A percentile compares a stretch with the other conserved stretches of the same genome.
Conservation (phyloP, 1,284 basidiomycete species). For the Cerioporus squamosus region DNA sequence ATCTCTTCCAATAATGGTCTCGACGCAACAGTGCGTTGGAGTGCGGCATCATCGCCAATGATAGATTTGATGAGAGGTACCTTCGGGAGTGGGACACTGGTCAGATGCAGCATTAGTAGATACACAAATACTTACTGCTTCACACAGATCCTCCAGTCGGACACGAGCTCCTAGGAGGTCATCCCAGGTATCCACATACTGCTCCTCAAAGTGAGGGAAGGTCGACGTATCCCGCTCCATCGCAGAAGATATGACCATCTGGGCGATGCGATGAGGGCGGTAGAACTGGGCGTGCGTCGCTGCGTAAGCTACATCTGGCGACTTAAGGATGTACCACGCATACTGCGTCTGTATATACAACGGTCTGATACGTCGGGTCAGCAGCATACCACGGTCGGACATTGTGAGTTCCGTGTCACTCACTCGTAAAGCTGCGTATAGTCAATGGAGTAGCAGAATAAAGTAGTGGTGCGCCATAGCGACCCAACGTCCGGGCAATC, state of each 20-base stretch:
- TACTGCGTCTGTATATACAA: constrained; percentile 62
- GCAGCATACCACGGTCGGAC: no score
- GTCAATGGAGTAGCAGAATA: constrained; percentile 35
- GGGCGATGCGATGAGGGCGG: constrained; percentile 50
- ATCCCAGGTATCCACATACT: constrained; percentile 19
- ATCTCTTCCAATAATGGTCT: no score
- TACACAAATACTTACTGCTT: constrained; percentile 13
- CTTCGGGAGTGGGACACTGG: background rate
- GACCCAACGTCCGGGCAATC: no score
- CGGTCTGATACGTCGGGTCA: constrained; percentile 42
- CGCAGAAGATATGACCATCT: constrained; percentile 39
- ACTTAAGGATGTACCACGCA: constrained; percentile 60
- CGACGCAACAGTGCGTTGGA: no score
- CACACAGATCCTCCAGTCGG: constrained; percentile 10
- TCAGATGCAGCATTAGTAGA: no score
- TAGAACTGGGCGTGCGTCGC: constrained; percentile 53
- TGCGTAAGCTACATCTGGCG: constrained; percentile 48
- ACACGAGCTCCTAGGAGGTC: constrained; percentile 6
- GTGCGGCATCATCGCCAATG: no score
- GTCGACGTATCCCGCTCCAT: constrained; percentile 14
- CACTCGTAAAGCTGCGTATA: constrained; percentile 44
- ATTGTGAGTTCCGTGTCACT: constrained; percentile 12
- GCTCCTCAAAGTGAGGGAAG: constrained; percentile 15
- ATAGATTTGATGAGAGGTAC: no score
- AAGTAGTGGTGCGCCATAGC: no score